Evolutionary conservation across 352 stramenopile genomes (phyloP), one percentile per base, ranked within the genome.

Genomic region (Globisporangium middletonii): DNA sequence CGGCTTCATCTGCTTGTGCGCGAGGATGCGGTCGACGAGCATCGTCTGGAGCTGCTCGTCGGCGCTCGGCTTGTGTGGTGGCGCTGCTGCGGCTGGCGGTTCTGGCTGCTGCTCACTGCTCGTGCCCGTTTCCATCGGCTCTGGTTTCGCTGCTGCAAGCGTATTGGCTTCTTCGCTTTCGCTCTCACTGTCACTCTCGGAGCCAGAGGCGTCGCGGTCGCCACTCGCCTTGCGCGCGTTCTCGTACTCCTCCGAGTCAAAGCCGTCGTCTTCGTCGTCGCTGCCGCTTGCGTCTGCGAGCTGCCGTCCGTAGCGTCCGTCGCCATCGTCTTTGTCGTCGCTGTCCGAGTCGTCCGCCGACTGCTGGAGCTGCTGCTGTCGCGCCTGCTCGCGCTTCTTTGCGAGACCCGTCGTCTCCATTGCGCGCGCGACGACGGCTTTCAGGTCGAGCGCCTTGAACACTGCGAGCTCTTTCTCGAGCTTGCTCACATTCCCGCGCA

Each of bases 1-100:
- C 30, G 77, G 68, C 57, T 77, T 54, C 62, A 92, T 78, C 60
- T 87, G 77, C 53, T 88, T 89, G 67, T 92, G 82, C 48, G 73
- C 58, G 50, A 89, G 64, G 28, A 91, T 59, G n/a, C 75, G 74
- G 30, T 86, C 75, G 38, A 90, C 59, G 28, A 88, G 48, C 57
- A 67, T 70, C 19, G 68, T 57, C 38, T 77, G 54, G 27, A 84
- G 35, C 27, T 65, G 63, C 0, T 53, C 18, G 18, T 57, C 50
- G 1, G 27, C 41, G 8, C 19, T 53, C 12, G 48, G 26, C 56
- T 58, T 48, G 19, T 41, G 18, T 50, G 11, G 57, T 42, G 35
- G 16, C 62, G 37, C 42, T 35, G 35, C 48, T 33, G 52, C 44
- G 16, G 57, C 26, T 2, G 23, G 4, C 7, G 19, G 43, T 18